A percentile compares a stretch with the other conserved stretches of the same genome.
Evolutionary conservation across 2,329 filamentous ascomycete genomes (phyloP).

Genomic region (Aspergillus thermomutatus): DNA sequence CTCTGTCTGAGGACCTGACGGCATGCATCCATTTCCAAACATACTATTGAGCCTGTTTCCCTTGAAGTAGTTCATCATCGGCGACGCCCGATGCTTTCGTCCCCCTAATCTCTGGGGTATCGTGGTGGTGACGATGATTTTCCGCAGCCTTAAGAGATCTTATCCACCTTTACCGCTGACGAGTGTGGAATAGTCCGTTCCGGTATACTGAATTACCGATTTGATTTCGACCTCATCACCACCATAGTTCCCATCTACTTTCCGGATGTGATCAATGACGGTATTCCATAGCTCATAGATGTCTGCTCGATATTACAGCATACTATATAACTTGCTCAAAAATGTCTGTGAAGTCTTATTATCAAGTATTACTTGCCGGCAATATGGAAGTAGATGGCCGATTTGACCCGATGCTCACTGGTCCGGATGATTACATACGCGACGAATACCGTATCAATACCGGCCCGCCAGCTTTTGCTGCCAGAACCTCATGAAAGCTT

Average conservation of each 20-base stretch:
- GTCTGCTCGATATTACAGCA: not conserved
- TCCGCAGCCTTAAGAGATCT: not conserved
- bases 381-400: slow-evolving; percentile 13
- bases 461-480: slow-evolving; percentile 22
- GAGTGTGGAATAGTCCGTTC: not conserved
- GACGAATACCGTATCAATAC: slow-evolving; percentile 18
- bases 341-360: not conserved
- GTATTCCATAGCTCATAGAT: not conserved
- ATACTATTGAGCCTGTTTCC: not conserved
- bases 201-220: not conserved
- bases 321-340: not conserved
- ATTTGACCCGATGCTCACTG: slow-evolving; percentile 14
- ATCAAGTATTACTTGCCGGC: slow-evolving; percentile 2
- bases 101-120: not conserved
- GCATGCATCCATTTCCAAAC: not conserved
- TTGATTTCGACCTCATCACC: not conserved
- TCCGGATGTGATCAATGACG: not conserved
- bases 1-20: not conserved
- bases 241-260: not conserved
- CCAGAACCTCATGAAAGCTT: slow-evolving; percentile 21
- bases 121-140: not conserved
- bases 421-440: slow-evolving; percentile 18
- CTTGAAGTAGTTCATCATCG: not conserved
- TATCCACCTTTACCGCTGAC: slow-evolving; percentile 9
- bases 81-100: not conserved